phyloP scores from a whole-genome alignment of 345 rosid species.

The Aquilaria malaccensis region DNA sequence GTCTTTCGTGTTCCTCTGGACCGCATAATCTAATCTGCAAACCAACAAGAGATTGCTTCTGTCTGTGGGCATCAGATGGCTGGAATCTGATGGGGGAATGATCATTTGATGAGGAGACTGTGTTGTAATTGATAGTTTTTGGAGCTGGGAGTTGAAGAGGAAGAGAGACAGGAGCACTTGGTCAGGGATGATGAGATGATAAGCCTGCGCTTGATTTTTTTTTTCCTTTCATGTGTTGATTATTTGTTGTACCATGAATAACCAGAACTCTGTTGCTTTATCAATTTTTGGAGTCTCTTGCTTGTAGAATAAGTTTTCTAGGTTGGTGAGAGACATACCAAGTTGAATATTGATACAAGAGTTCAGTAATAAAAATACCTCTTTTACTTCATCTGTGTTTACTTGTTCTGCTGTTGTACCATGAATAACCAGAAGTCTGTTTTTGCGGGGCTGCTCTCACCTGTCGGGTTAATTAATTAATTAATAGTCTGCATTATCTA shows the following conservation, averaged over 20 bases:
- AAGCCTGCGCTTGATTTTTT: slow-evolving; percentile 14
- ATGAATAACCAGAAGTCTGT: too few species aligned
- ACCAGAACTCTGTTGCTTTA: slow-evolving; percentile 12
- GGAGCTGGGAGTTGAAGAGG: slow-evolving; percentile 13
- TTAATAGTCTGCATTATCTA: too few species aligned
- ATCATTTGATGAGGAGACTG: neutral
- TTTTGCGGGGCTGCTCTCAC: too few species aligned
- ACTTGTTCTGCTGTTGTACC: too few species aligned
- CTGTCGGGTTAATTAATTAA: too few species aligned
- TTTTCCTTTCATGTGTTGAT: slow-evolving; percentile 20
- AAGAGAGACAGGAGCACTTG: slow-evolving; percentile 24
- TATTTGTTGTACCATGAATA: slow-evolving; percentile 22
- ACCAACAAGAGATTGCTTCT: slow-evolving; percentile 20
- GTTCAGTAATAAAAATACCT: slow-evolving; percentile 16
- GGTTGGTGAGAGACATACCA: slow-evolving; percentile 21
- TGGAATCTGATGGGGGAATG: slow-evolving; percentile 2
- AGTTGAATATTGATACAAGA: slow-evolving; percentile 10
- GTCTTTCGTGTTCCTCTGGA: slow-evolving; percentile 14
- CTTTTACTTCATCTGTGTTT: slow-evolving; percentile 2
- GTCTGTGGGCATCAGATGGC: neutral
- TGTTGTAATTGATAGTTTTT: neutral
- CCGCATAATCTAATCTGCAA: slow-evolving; percentile 25
- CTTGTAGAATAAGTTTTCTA: slow-evolving; percentile 26
- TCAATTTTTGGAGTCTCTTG: slow-evolving; percentile 15
- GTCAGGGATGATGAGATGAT: slow-evolving; percentile 37